Base-by-base conservation (phyloP, 495 filamentous ascomycete species). In the Penicillium paradoxum region DNA sequence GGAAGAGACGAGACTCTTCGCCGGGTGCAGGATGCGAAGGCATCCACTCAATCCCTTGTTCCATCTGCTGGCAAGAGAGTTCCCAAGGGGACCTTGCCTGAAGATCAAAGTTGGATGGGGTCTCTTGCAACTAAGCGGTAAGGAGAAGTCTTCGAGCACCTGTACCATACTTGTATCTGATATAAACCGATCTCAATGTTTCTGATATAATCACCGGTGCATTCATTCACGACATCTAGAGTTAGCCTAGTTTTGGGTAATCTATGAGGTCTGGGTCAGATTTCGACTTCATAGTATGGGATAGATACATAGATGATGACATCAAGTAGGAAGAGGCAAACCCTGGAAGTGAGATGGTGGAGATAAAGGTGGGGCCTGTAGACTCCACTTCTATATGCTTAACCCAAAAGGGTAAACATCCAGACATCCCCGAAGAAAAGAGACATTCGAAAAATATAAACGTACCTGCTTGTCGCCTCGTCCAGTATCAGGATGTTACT, bases 1-100 rank as follows among this genome's bases (percentile, higher is more conserved):
- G 88, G 89, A 0, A 78, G 73, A 53, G 74, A 77, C 6, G 80
- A 86, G 66, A 74, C 77, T 1, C 33, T 88, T 22, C 62, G 60
- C 32, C 72, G 89, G 22, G 58, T 90, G 17, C 58, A 72, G 25
- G 70, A 76, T 36, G 83, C 79, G 10, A 69, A 62, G 34, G 45
- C 57, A 22, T 44, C 69, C 56, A 73, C 70, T 9, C 49, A 51
- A 38, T 51, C 65, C 19, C 30, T 60, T 21, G 58, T 62, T 37
- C 54, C 58, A 6, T 37, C 30, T 40, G 51, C 45, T 14, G 58
- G 50, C 9, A 55, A 50, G 36, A 59, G 58, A 45, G 63, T 65
- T 4, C 58, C 58, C 1, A 62, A 60, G 43, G 57, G 45, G 27
- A 53, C 41, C n/a, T 39, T 55, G 60, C 51, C 48, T 14, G 60